These are phyloP conservation scores for Zygoascus meyerae DNA, from an alignment of 1,139 yeast genomes.

Conservation along the genomic window DNA sequence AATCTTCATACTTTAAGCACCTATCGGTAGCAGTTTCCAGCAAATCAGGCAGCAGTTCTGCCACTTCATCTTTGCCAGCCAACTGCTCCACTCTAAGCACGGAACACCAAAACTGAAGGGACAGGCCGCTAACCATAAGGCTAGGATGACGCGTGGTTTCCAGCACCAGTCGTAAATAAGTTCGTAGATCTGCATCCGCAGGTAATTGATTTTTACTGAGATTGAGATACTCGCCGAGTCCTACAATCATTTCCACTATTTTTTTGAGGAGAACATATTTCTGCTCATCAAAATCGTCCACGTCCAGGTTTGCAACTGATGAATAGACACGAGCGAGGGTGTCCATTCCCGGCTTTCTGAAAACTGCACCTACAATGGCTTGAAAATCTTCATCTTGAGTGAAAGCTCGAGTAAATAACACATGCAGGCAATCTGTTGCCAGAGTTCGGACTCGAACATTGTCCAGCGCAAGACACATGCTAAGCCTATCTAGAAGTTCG, in stretches of 20 bases:
- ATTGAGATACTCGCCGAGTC: conserved; percentile 72
- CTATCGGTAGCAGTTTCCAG: conserved; percentile 76
- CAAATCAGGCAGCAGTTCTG: conserved; percentile 55
- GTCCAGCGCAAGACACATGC: conserved; percentile 55
- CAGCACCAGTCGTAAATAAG: conserved; percentile 67
- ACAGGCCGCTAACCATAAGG: conserved; percentile 82
- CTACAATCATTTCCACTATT: conserved; percentile 89
- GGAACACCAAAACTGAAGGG: conserved; percentile 93
- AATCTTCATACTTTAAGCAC: conserved; percentile 63
- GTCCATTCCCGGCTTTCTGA: conserved; percentile 62
- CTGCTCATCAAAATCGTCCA: conserved; percentile 74
- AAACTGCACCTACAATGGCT: conserved; percentile 73
- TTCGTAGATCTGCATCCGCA: conserved; percentile 50
- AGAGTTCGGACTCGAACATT: conserved; percentile 66
- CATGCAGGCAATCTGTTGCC: conserved; percentile 88
- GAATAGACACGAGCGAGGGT: conserved; percentile 62
- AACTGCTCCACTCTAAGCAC: conserved; percentile 77
- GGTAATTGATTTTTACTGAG: conserved; percentile 35
- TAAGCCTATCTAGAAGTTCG: conserved; percentile 60
- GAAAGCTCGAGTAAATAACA: conserved; percentile 78
- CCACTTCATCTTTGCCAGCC: conserved; percentile 40
- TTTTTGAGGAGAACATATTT: conserved; percentile 76
- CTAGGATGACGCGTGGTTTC: conserved; percentile 81
- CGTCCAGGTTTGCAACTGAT: conserved; percentile 50
- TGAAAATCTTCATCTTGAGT: conserved; percentile 65